Percentiles rank a stretch among this genome's conserved stretches.
These are phyloP conservation scores for Aureobasidium musti DNA, from an alignment of 2,329 filamentous ascomycete genomes.

Conservation along the genomic window DNA sequence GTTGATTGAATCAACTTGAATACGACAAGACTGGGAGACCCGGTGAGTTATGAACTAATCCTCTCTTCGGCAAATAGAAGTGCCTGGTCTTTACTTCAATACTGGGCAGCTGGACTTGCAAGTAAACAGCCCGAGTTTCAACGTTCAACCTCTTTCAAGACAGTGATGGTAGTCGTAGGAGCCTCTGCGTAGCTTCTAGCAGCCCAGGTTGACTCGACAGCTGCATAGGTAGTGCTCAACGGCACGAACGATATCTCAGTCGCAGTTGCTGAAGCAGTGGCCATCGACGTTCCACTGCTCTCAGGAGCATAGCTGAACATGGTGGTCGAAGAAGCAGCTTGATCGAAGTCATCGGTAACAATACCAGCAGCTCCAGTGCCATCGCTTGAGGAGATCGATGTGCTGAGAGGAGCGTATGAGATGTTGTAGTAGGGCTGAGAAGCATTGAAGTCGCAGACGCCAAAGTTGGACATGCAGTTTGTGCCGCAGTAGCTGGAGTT, in stretches of 20 bases:
- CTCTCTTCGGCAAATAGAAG: no score
- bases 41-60: no score
- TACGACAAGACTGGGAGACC: no score
- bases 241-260: conserved; percentile 2
- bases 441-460: not conserved
- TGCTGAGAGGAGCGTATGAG: conserved; percentile 4
- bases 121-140: not conserved
- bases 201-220: not conserved
- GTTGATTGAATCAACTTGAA: no score
- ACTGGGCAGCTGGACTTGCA: not conserved
- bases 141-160: not conserved
- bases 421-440: not conserved
- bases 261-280: not conserved
- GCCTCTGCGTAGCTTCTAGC: not conserved
- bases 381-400: not conserved
- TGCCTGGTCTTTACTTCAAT: not conserved
- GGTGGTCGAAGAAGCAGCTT: not conserved
- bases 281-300: not conserved
- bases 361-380: not conserved
- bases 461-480: not conserved
- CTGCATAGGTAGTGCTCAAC: not conserved
- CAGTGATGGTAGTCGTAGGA: not conserved
- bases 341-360: not conserved
- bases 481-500: conserved; percentile 11
- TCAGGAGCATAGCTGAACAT: not conserved